Base-by-base conservation (phyloP, 2,329 filamentous ascomycete species). In the Paraphaeosphaeria minitans region DNA sequence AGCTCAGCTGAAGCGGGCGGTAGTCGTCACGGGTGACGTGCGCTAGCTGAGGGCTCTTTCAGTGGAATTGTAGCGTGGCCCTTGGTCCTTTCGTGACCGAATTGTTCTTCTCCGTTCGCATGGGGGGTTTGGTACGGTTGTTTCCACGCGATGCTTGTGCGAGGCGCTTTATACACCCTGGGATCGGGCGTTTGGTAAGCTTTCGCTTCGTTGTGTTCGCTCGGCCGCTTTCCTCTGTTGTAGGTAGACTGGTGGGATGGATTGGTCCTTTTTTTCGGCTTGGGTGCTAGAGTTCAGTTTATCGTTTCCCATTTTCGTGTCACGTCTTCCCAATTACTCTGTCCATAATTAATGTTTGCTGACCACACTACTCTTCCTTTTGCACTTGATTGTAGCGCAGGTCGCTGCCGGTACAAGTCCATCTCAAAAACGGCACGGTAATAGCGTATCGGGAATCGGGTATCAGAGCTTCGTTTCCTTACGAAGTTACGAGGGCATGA, bases 31-130 rank as follows among this genome's bases (percentile, higher is more conserved):
- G 9, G 13, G 19, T 31, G 29, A 22, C 49, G 41, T 19, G 14
- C 21, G 13, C 35, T 22, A 29, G 19, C 49, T 51, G 49, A 27
- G 41, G 49, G 49, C 49, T 51, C 49, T 22, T 51, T 13, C 49
- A 14, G 9, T 41, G 22, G 49, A 29, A n/a, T 10, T 19, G 35
- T 27, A 27, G 48, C 48, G 33, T 51, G 48, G 48, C 39, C 19
- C 21, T 41, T 29, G 21, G 48, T 51, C 48, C 33, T 14, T 51
- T 24, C 3, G 14, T 35, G 48, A 51, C 16, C 33, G 48, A 14
- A 21, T 51, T 35, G 35, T 27, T 50, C 35, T 41, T 41, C 47
- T 50, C 21, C 3, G 8, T 37, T 19, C 16, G 37, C n/a, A n/a
- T n/a, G 31, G 31, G 19, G 47, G 21, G 2, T 41, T 8, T 29